phyloP scores from a whole-genome alignment of 495 filamentous ascomycete species.

The Elaphomyces granulatus region DNA sequence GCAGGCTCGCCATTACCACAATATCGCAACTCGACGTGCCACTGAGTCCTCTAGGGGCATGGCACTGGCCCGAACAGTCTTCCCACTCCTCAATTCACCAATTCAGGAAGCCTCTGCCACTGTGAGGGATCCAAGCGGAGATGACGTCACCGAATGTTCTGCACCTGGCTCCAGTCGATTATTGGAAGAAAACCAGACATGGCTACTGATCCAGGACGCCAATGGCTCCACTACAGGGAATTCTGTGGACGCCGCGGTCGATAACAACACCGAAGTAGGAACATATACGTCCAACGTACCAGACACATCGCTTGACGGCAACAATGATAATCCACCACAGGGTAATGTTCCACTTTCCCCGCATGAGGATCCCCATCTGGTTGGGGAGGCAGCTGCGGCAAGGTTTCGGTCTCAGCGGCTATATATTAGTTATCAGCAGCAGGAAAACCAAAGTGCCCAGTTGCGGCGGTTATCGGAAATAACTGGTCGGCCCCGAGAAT shows the following conservation, averaged over 20 bases:
- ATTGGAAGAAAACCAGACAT: too few relatives aligned
- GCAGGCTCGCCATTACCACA: neutral
- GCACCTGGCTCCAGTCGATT: too few relatives aligned
- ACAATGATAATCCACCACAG: neutral
- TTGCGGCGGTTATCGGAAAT: too few relatives aligned
- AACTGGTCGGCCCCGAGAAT: too few relatives aligned
- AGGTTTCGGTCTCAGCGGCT: neutral
- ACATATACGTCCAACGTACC: too few relatives aligned
- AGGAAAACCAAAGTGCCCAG: neutral
- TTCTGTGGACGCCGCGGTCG: neutral
- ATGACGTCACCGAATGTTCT: too few relatives aligned
- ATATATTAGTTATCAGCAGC: neutral
- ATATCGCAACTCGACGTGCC: neutral
- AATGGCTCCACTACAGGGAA: neutral
- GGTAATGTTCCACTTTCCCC: neutral
- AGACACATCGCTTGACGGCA: too few relatives aligned
- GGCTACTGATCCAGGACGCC: too few relatives aligned
- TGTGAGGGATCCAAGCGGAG: too few relatives aligned
- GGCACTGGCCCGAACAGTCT: neutral
- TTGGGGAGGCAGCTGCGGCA: neutral
- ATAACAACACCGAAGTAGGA: neutral
- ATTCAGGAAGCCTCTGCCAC: too few relatives aligned
- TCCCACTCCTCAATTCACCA: neutral
- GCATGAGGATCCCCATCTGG: neutral
- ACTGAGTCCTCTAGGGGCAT: neutral